These are phyloP conservation scores for Diutina catenulata DNA, from an alignment of 1,139 yeast genomes.

Conservation along the genomic window DNA sequence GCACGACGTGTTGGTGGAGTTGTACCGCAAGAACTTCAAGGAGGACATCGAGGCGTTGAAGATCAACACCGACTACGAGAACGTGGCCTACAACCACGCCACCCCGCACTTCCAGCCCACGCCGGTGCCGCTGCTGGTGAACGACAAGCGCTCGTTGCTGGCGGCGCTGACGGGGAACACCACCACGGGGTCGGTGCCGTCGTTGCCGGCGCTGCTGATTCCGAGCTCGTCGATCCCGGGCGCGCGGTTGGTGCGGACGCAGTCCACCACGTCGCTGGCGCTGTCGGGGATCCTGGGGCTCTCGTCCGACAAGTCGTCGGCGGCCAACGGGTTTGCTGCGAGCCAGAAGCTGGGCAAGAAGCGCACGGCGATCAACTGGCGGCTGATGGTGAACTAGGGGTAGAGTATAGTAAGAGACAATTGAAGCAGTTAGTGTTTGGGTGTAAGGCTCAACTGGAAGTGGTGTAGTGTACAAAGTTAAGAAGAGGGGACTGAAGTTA, in stretches of 20 bases:
- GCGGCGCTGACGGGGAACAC: conserved; percentile 1
- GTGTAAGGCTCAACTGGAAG: neutral
- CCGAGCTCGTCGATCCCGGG: neutral
- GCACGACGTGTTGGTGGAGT: conserved; percentile 53
- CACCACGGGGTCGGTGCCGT: neutral
- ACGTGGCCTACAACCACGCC: neutral
- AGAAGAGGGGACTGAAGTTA: neutral
- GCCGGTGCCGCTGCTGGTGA: neutral
- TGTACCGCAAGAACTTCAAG: conserved; percentile 58
- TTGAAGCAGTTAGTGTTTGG: neutral
- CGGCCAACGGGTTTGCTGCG: conserved; percentile 9
- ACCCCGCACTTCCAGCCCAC: conserved; percentile 3
- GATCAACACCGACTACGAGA: conserved; percentile 22
- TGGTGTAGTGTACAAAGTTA: neutral
- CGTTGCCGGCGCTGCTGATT: neutral
- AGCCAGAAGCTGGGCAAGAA: conserved; percentile 14
- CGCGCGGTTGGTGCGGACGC: conserved; percentile 1
- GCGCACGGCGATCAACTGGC: conserved; percentile 40
- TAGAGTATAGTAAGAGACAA: neutral
- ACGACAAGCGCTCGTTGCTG: conserved; percentile 4
- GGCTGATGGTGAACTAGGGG: conserved; percentile 9
- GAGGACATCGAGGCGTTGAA: conserved; percentile 43
- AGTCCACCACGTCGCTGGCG: conserved; percentile 2
- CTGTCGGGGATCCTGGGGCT: conserved; percentile 11
- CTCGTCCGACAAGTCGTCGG: conserved; percentile 13